Evolutionary conservation across 1,284 basidiomycete genomes (phyloP).

Genomic region (Rhodotorula sp.): DNA sequence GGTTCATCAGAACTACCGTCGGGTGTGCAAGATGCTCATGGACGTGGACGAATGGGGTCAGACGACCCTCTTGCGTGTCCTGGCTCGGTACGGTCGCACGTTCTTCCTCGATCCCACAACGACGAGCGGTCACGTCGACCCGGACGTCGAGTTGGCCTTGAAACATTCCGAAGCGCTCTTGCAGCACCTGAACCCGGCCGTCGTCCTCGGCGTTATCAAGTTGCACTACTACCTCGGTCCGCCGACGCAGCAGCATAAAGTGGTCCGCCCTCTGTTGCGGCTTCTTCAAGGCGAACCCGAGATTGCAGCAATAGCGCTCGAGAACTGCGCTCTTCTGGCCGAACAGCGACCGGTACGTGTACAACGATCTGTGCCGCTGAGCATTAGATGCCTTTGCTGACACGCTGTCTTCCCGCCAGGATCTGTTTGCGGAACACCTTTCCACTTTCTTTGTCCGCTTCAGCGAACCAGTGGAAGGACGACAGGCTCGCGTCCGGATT

Average conservation of each 20-base stretch:
- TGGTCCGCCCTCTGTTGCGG: constrained; percentile 67
- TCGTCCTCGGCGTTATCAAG: constrained; percentile 69
- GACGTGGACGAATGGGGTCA: constrained; percentile 98
- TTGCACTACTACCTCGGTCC: constrained; percentile 73
- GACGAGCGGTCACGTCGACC: constrained; percentile 60
- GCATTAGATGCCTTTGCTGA: not conserved
- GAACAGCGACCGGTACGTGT: constrained; percentile 55
- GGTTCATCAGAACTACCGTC: constrained; percentile 82
- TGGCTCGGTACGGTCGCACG: constrained; percentile 76
- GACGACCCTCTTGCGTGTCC: constrained; percentile 71
- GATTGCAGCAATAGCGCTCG: constrained; percentile 68
- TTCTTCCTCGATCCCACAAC: constrained; percentile 74
- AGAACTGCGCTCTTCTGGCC: constrained; percentile 66
- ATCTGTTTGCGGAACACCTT: constrained; percentile 62
- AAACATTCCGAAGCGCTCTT: constrained; percentile 71
- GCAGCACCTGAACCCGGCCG: constrained; percentile 80
- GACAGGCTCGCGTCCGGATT: constrained; percentile 67
- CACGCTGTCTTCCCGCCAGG: constrained; percentile 48
- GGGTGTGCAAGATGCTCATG: constrained; percentile 75
- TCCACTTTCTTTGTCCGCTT: constrained; percentile 67
- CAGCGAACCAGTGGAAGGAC: constrained; percentile 51
- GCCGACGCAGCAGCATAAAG: constrained; percentile 58
- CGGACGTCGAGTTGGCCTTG: constrained; percentile 69
- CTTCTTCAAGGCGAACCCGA: constrained; percentile 61
- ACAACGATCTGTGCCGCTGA: not conserved